Conservation (phyloP, 192 early-diverging fungal genomes). For the Entomortierella beljakovae region DNA sequence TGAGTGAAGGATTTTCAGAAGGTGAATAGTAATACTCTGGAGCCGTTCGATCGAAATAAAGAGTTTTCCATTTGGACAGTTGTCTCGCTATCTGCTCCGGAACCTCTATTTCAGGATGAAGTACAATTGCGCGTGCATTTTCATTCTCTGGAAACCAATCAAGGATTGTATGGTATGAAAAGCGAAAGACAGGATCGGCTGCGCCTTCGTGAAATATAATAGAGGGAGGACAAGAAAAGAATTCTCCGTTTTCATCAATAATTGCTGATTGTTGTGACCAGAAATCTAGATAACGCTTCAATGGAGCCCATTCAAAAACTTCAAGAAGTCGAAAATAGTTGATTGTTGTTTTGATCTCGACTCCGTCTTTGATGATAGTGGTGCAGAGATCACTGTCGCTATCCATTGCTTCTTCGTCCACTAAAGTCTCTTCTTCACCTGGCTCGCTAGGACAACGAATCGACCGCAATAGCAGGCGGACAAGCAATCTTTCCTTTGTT, state of each 20-base stretch:
- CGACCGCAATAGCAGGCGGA: slow-evolving; percentile 9
- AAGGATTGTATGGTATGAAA: slow-evolving; percentile 24
- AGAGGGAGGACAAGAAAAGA: background rate
- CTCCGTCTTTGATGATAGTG: background rate
- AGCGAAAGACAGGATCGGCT: slow-evolving; percentile 1
- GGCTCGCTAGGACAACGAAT: slow-evolving; percentile 23
- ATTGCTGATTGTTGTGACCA: background rate
- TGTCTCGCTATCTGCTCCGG: background rate
- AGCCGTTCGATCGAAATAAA: background rate
- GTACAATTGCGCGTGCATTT: slow-evolving; percentile 1
- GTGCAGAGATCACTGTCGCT: background rate
- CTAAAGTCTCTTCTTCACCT: background rate
- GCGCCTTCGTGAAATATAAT: background rate
- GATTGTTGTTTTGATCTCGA: slow-evolving; percentile 10
- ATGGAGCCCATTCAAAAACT: slow-evolving; percentile 26
- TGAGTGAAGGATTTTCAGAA: background rate
- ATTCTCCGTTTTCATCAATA: background rate
- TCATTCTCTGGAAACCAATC: slow-evolving; percentile 22
- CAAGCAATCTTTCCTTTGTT: slow-evolving; percentile 9
- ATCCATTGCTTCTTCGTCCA: slow-evolving; percentile 3
- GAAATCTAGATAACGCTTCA: slow-evolving; percentile 16
- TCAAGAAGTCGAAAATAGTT: slow-evolving; percentile 22
- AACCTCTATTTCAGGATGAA: slow-evolving; percentile 3
- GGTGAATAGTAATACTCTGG: background rate
- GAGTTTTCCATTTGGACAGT: slow-evolving; percentile 6